phyloP scores from a whole-genome alignment of 495 filamentous ascomycete genomes.

The Margaritispora aquatica region DNA sequence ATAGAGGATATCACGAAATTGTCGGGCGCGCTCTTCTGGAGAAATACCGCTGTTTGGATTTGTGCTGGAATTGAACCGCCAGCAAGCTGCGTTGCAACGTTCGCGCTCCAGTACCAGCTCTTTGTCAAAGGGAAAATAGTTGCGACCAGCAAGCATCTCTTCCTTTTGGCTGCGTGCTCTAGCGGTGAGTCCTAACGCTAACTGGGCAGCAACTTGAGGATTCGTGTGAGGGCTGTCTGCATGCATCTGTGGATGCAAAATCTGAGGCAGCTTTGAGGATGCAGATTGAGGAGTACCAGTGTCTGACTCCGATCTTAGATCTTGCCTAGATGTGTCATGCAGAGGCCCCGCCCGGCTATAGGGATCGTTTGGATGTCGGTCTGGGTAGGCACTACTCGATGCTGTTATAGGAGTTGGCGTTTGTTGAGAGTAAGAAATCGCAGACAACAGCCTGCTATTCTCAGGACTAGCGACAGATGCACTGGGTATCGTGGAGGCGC shows the following conservation, averaged over 20 bases:
- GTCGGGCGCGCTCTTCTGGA: constrained; percentile 68
- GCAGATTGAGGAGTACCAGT: constrained; percentile 23
- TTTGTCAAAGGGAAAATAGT: constrained; percentile 70
- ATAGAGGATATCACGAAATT: constrained; percentile 68
- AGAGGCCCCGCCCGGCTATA: constrained; percentile 49
- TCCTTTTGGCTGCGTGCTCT: constrained; percentile 70
- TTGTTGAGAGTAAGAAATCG: constrained; percentile 39
- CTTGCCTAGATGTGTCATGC: constrained; percentile 45
- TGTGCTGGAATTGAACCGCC: constrained; percentile 83
- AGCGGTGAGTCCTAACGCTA: constrained; percentile 40
- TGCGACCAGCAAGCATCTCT: constrained; percentile 84
- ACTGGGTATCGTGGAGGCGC: constrained; percentile 42
- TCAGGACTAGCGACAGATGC: constrained; percentile 46
- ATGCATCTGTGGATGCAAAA: constrained; percentile 39
- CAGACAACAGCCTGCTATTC: constrained; percentile 43
- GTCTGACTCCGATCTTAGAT: constrained; percentile 30
- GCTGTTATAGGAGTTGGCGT: constrained; percentile 47
- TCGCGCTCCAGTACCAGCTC: constrained; percentile 83
- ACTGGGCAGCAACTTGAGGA: constrained; percentile 52
- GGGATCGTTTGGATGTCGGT: constrained; percentile 39
- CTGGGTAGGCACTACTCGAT: constrained; percentile 35
- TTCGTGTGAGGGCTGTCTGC: constrained; percentile 38
- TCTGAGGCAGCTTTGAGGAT: constrained; percentile 28
- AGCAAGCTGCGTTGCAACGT: constrained; percentile 75
- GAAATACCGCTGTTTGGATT: constrained; percentile 73